Conservation (phyloP, 495 filamentous ascomycete genomes). For the Trichocladium uniseriatum region DNA sequence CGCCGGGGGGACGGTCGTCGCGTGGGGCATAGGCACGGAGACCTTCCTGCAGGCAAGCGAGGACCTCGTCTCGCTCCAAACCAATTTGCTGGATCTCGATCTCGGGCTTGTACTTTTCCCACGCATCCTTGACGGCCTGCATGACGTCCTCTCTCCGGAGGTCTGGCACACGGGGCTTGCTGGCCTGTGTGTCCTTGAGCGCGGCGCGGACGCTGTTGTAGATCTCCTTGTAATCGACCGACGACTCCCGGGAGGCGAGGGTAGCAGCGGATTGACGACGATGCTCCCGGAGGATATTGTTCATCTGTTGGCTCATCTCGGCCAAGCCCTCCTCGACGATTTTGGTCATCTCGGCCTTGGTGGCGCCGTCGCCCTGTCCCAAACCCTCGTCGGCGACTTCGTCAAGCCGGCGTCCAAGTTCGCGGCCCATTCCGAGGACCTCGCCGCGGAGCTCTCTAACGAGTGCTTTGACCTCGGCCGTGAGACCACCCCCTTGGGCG, state of each 20-base stretch:
- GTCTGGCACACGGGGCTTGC: slow-evolving; percentile 29
- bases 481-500: slow-evolving; percentile 71
- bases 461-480: slow-evolving; percentile 80
- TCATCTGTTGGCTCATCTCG: slow-evolving; percentile 73
- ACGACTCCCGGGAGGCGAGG: slow-evolving; percentile 6
- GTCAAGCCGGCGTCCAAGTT: slow-evolving; percentile 76
- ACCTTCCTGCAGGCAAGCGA: slow-evolving; percentile 75
- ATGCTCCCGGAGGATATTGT: slow-evolving; percentile 62
- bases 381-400: slow-evolving; percentile 43
- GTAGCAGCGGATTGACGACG: slow-evolving; percentile 51
- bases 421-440: slow-evolving; percentile 85
- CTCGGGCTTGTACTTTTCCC: slow-evolving; percentile 86
- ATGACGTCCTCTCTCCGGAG: slow-evolving; percentile 68
- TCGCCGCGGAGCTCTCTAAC: slow-evolving; percentile 85
- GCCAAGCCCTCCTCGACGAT: slow-evolving; percentile 72
- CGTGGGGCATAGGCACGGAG: slow-evolving; percentile 63
- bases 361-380: slow-evolving; percentile 42
- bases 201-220: slow-evolving; percentile 72
- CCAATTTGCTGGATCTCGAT: slow-evolving; percentile 84
- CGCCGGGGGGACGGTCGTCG: slow-evolving; percentile 34
- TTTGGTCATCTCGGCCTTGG: slow-evolving; percentile 60
- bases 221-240: slow-evolving; percentile 65
- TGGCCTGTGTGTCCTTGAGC: slow-evolving; percentile 57
- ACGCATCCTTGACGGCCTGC: slow-evolving; percentile 74
- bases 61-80: slow-evolving; percentile 77